A percentile compares a stretch with the other conserved stretches of the same genome.
Conservation (phyloP, 371 early-diverging fungal genomes). For the Chytridium lagenaria region DNA sequence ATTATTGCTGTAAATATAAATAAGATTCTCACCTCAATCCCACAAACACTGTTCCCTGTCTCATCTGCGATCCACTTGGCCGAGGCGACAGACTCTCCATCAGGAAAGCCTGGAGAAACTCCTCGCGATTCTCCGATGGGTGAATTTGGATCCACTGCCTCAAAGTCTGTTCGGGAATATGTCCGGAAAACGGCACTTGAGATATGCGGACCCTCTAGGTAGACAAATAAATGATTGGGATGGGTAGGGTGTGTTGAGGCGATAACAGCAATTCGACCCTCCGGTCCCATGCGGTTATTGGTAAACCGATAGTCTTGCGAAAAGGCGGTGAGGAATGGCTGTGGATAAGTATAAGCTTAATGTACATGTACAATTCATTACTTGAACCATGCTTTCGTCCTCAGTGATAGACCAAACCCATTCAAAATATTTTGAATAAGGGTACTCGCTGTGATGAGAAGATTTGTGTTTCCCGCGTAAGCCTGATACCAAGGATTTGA, state of each 20-base stretch:
- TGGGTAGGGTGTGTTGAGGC: not conserved
- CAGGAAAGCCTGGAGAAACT: not conserved
- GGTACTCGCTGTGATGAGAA: not conserved
- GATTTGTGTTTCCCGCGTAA: not conserved
- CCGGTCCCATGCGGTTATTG: not conserved
- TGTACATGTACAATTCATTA: not conserved
- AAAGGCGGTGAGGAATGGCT: not conserved
- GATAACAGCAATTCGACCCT: not conserved
- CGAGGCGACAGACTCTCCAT: not conserved
- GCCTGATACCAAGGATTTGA: not conserved
- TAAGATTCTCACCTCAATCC: constrained; percentile 7
- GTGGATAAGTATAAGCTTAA: not conserved
- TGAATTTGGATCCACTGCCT: not conserved
- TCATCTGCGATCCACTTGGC: constrained; percentile 2
- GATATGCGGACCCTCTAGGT: not conserved
- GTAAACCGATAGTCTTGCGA: constrained; percentile 1
- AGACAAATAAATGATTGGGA: not conserved
- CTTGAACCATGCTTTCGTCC: not conserved
- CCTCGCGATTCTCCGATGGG: not conserved
- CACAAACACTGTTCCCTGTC: not conserved
- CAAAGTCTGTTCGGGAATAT: not conserved
- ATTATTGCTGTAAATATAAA: not conserved
- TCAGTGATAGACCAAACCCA: not conserved
- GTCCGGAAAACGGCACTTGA: not conserved
- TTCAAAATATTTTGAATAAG: not conserved